These are phyloP conservation scores for Kodamaea sp. DNA, from an alignment of 1,139 yeast genomes.

Conservation along the genomic window DNA sequence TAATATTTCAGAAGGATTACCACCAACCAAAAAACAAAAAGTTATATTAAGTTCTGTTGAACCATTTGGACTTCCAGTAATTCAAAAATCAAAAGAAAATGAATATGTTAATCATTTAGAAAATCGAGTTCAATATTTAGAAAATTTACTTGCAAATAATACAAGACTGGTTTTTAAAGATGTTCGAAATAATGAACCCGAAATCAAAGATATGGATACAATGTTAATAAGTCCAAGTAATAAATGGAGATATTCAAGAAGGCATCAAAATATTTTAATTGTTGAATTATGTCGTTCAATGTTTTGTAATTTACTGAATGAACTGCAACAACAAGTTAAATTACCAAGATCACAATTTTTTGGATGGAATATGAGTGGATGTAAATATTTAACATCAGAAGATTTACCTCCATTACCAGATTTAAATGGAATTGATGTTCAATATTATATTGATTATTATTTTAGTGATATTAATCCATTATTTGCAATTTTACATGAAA, in stretches of 20 bases:
- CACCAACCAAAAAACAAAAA: slow-evolving; percentile 8
- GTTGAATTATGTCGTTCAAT: slow-evolving; percentile 42
- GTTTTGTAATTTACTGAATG: slow-evolving; percentile 36
- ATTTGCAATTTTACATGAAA: slow-evolving; percentile 52
- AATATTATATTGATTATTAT: slow-evolving; percentile 35
- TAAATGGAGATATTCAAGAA: slow-evolving; percentile 51
- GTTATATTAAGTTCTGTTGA: slow-evolving; percentile 10
- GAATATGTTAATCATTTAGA: slow-evolving; percentile 34
- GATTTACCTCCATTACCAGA: slow-evolving; percentile 36
- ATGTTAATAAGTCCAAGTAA: slow-evolving; percentile 20
- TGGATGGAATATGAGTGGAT: slow-evolving; percentile 67
- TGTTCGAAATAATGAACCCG: slow-evolving; percentile 16
- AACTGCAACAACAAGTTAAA: slow-evolving; percentile 34
- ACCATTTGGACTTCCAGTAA: slow-evolving; percentile 21
- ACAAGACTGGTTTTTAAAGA: slow-evolving; percentile 16
- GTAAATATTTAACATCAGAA: slow-evolving; percentile 44
- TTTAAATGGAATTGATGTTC: slow-evolving; percentile 14
- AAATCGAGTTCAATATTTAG: slow-evolving; percentile 40
- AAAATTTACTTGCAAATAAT: slow-evolving; percentile 25
- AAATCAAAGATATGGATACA: slow-evolving; percentile 16
- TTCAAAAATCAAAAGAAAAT: slow-evolving; percentile 14
- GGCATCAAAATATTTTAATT: slow-evolving; percentile 50
- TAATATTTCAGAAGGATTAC: slow-evolving; percentile 2
- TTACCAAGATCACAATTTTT: slow-evolving; percentile 58
- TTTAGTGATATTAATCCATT: slow-evolving; percentile 53